Evolutionary conservation across 495 filamentous ascomycete genomes (phyloP).

Genomic region (Penicillium canescens): DNA sequence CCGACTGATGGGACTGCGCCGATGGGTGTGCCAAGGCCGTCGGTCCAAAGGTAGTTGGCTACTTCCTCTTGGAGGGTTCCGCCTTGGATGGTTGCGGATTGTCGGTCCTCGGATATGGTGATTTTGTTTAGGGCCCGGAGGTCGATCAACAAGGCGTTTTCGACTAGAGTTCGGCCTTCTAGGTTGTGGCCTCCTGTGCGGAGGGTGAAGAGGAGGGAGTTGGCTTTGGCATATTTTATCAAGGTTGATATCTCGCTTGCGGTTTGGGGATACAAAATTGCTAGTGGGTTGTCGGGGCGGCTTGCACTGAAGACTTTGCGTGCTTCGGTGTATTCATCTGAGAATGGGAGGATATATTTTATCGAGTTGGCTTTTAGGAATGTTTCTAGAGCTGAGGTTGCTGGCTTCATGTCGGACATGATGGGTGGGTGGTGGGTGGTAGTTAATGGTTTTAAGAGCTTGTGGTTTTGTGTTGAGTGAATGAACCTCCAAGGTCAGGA

Average conservation of each 20-base stretch:
- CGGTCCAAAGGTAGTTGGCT: constrained; percentile 19
- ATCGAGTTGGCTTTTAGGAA: constrained; percentile 24
- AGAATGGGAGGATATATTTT: constrained; percentile 21
- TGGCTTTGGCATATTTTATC: constrained; percentile 19
- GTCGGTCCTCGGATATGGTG: constrained; percentile 20
- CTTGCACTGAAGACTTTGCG: constrained; percentile 15
- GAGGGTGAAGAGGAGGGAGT: constrained; percentile 31
- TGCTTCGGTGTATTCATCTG: constrained; percentile 16
- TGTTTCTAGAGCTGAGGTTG: constrained; percentile 1
- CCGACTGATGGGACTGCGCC: constrained; percentile 31
- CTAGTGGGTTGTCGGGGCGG: constrained; percentile 21
- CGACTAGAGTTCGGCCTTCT: constrained; percentile 18
- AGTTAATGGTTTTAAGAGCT: neutral
- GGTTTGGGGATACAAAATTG: constrained; percentile 33
- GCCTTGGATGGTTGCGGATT: constrained; percentile 32
- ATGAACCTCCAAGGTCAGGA: too few relatives aligned
- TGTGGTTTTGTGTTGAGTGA: too few relatives aligned
- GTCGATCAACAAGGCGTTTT: constrained; percentile 36
- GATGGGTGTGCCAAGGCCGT: constrained; percentile 30
- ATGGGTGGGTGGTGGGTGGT: constrained; percentile 3
- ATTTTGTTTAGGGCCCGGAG: constrained; percentile 33
- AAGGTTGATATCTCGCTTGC: constrained; percentile 27
- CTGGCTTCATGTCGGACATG: too few relatives aligned
- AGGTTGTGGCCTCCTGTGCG: constrained; percentile 43
- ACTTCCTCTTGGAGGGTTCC: constrained; percentile 33